Evolutionary conservation across 2,329 filamentous ascomycete species (phyloP).

Genomic region (Pseudogymnoascus verrucosus): DNA sequence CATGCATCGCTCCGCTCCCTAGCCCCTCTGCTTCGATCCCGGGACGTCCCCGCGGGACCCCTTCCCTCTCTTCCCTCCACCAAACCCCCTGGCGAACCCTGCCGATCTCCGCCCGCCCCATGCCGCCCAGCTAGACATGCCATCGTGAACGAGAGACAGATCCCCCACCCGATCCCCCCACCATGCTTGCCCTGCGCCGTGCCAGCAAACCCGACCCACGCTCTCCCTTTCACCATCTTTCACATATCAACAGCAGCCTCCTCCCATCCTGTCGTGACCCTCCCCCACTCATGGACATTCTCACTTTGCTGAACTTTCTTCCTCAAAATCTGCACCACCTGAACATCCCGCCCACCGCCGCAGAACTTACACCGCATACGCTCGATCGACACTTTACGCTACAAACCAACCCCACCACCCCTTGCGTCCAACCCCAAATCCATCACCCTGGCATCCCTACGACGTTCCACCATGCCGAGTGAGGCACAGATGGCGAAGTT

Average conservation of each 20-base stretch:
- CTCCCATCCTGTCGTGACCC: not conserved
- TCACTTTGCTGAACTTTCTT: not conserved
- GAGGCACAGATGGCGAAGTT: constrained; percentile 43
- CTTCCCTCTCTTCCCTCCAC: not conserved
- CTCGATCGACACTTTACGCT: not conserved
- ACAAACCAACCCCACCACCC: not conserved
- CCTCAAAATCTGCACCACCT: not conserved
- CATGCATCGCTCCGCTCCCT: not conserved
- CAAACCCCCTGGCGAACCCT: not conserved
- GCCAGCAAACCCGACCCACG: not conserved
- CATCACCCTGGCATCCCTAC: constrained; percentile 24
- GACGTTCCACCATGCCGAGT: constrained; percentile 34
- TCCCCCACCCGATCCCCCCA: not conserved
- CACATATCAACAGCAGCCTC: not conserved
- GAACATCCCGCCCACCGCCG: not conserved
- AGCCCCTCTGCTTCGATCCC: not conserved
- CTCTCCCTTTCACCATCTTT: constrained; percentile 7
- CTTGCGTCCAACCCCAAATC: not conserved
- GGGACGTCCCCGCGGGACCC: not conserved
- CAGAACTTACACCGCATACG: not conserved
- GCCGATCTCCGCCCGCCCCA: not conserved
- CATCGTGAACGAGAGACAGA: not conserved
- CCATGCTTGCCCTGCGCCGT: constrained; percentile 5
- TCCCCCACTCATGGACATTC: not conserved
- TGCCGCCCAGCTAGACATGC: constrained; percentile 5